Evolutionary conservation across 805 yeast species (phyloP).

Genomic region (Starmerella etchellsii): DNA sequence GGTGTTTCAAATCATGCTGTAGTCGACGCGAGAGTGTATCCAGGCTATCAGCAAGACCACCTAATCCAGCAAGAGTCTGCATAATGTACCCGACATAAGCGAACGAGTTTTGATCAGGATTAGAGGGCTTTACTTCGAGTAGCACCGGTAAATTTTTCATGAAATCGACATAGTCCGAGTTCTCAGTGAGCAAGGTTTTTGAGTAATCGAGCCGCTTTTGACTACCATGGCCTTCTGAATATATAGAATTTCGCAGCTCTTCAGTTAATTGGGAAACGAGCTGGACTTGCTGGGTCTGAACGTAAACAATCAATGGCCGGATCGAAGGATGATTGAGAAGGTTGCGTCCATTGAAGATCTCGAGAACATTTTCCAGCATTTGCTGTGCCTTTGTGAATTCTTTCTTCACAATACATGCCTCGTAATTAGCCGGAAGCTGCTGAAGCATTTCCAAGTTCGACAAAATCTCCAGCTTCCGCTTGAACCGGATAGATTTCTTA

Average conservation of each 20-base stretch:
- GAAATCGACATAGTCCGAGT: constrained; percentile 11
- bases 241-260: constrained; percentile 59
- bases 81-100: constrained; percentile 42
- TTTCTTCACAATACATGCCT: constrained; percentile 53
- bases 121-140: constrained; percentile 1
- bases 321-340: constrained; percentile 25
- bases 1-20: constrained; percentile 4
- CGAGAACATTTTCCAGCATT: constrained; percentile 35
- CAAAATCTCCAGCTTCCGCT: constrained; percentile 57
- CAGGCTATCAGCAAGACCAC: constrained; percentile 6
- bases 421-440: constrained; percentile 49
- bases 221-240: constrained; percentile 37
- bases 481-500: constrained; percentile 45
- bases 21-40: constrained; percentile 4
- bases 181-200: background rate
- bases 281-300: constrained; percentile 30
- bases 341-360: constrained; percentile 24
- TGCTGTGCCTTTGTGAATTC: constrained; percentile 54
- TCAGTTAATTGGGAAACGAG: constrained; percentile 64
- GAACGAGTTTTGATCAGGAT: constrained; percentile 35
- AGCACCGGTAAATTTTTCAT: constrained; percentile 10
- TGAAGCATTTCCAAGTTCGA: constrained; percentile 52
- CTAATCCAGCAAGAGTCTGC: constrained; percentile 43
- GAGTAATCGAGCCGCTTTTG: constrained; percentile 10
- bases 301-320: constrained; percentile 24